Percentiles rank a stretch among this genome's conserved stretches.
phyloP scores from a whole-genome alignment of 306 rosid species.

The Calophaca sinica region DNA sequence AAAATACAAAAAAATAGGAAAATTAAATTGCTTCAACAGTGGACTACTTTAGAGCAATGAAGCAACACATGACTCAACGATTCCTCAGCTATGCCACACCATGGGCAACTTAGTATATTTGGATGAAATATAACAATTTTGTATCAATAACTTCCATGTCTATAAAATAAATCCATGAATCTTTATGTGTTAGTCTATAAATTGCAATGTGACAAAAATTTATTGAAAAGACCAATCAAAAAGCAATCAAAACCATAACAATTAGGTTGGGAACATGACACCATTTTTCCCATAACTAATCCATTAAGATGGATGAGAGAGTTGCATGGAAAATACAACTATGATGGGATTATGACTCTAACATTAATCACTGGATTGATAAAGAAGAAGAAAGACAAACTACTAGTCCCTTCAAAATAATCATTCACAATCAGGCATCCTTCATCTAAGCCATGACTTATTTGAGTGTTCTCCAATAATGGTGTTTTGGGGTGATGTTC shows the following conservation, averaged over 20 bases:
- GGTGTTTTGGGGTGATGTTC: neutral
- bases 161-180: neutral
- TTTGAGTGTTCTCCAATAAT: too few species aligned
- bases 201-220: slow-evolving; percentile 10
- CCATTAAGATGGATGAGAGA: neutral
- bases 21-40: too few species aligned
- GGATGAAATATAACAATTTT: neutral
- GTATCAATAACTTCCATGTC: slow-evolving; percentile 8
- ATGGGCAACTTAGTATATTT: too few species aligned
- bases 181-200: neutral
- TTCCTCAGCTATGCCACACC: too few species aligned
- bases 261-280: slow-evolving; percentile 1
- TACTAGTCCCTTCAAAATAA: neutral
- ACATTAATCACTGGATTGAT: slow-evolving; percentile 6
- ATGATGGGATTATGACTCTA: slow-evolving; percentile 6
- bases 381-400: neutral
- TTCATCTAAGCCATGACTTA: neutral
- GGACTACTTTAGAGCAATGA: too few species aligned
- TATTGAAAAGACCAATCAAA: neutral
- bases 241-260: neutral
- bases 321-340: slow-evolving; percentile 3
- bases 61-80: too few species aligned
- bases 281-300: neutral
- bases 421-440: slow-evolving; percentile 1
- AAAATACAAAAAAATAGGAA: too few species aligned